Percentiles rank a stretch among this genome's conserved stretches.
phyloP scores from a whole-genome alignment of 345 rosid genomes.

The Eucalyptus curtisii region DNA sequence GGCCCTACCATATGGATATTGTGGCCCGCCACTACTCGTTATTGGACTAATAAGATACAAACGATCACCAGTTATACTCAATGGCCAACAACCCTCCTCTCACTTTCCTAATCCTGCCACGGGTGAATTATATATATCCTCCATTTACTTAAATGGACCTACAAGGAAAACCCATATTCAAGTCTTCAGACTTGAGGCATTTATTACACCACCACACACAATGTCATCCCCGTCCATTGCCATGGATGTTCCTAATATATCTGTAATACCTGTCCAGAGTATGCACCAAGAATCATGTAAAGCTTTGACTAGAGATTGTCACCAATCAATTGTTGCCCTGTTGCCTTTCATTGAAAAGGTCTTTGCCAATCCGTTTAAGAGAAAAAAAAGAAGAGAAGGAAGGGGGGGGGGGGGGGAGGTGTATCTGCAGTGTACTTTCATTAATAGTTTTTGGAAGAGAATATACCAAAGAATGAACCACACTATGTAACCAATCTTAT shows the following conservation, averaged over 20 bases:
- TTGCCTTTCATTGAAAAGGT: background rate
- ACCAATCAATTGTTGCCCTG: background rate
- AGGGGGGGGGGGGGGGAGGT: no score
- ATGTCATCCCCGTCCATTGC: background rate
- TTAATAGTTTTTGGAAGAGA: background rate
- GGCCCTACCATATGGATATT: background rate
- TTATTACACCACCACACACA: background rate
- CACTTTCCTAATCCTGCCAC: background rate
- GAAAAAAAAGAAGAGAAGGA: no score
- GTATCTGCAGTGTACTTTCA: background rate
- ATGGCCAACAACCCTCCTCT: background rate
- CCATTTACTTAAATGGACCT: background rate
- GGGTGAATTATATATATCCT: background rate
- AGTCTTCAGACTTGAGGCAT: background rate
- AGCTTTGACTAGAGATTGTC: no score
- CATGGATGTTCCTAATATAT: background rate
- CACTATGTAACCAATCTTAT: background rate
- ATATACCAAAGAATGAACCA: background rate
- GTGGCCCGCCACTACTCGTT: background rate
- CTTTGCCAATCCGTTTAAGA: background rate
- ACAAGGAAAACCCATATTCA: background rate
- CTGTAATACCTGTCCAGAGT: background rate
- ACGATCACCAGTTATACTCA: background rate
- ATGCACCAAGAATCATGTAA: no score
- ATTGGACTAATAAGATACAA: background rate